Conservation (phyloP, 1,284 basidiomycete species). For the Rhodotorula sp. region DNA sequence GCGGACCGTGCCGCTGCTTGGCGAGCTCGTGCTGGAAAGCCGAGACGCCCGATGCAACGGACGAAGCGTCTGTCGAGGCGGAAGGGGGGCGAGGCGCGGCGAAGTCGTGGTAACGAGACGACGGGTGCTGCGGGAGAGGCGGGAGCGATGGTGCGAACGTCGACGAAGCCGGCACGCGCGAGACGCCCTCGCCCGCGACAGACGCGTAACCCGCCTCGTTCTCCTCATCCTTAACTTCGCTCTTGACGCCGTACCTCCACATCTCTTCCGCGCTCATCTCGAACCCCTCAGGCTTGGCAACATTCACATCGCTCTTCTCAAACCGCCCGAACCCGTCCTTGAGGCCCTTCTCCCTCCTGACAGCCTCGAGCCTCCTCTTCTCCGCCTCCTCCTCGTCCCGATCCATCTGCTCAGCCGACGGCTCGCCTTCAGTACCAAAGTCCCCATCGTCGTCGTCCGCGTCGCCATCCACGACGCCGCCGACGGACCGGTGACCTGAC, state of each 20-base stretch:
- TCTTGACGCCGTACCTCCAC: not conserved
- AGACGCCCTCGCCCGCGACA: not conserved
- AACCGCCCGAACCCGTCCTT: constrained; percentile 11
- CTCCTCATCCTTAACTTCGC: not conserved
- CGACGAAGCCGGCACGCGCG: not conserved
- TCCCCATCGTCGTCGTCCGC: constrained; percentile 29
- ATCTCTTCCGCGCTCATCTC: constrained; percentile 2
- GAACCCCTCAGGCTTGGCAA: not conserved
- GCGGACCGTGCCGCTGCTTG: not conserved
- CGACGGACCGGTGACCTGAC: constrained; percentile 8
- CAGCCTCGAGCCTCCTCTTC: too few species aligned
- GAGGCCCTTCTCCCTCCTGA: not conserved
- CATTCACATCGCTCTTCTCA: not conserved
- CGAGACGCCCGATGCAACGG: not conserved
- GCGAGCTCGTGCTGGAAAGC: constrained; percentile 8
- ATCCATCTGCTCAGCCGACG: constrained; percentile 4
- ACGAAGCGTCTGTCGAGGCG: not conserved
- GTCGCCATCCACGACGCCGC: constrained; percentile 23
- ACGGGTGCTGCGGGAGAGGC: not conserved
- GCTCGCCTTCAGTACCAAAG: constrained; percentile 7
- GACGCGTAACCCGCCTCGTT: not conserved
- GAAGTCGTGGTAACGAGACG: not conserved
- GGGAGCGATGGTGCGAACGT: too few species aligned
- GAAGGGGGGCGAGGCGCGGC: not conserved
- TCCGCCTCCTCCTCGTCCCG: not conserved